Conservation (phyloP, 306 rosid genomes). For the Bauhinia variegata region DNA sequence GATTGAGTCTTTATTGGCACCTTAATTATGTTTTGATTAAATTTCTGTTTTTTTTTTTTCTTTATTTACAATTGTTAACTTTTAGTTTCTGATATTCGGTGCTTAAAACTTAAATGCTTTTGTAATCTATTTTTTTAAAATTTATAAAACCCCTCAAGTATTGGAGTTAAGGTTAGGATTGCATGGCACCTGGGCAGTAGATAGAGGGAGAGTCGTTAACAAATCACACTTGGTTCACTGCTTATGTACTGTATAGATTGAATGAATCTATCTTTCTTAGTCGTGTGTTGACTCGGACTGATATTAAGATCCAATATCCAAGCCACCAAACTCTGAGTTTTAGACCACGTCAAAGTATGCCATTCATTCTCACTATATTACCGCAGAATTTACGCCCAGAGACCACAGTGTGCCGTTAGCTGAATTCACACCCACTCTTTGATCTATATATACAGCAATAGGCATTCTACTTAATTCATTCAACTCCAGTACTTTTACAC, state of each 20-base stretch:
- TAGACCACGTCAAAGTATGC: slow-evolving; percentile 17
- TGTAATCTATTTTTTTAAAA: no score
- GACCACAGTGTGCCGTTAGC: not conserved
- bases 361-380: slow-evolving; percentile 20
- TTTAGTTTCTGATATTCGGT: no score
- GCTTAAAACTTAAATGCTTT: no score
- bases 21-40: no score
- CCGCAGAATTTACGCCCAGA: slow-evolving; percentile 11
- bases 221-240: not conserved
- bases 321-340: slow-evolving; percentile 56
- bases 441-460: not conserved
- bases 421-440: not conserved
- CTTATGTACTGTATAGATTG: not conserved
- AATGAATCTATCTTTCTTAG: not conserved
- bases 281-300: slow-evolving; percentile 1
- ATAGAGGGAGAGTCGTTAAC: not conserved
- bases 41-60: no score
- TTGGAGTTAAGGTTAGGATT: no score
- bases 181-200: not conserved
- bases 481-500: not conserved
- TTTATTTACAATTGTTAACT: no score
- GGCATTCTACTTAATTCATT: not conserved
- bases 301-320: slow-evolving; percentile 61
- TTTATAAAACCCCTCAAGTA: no score
- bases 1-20: no score